phyloP scores from a whole-genome alignment of 768 basidiomycete species.

The Boletus reticuloceps region DNA sequence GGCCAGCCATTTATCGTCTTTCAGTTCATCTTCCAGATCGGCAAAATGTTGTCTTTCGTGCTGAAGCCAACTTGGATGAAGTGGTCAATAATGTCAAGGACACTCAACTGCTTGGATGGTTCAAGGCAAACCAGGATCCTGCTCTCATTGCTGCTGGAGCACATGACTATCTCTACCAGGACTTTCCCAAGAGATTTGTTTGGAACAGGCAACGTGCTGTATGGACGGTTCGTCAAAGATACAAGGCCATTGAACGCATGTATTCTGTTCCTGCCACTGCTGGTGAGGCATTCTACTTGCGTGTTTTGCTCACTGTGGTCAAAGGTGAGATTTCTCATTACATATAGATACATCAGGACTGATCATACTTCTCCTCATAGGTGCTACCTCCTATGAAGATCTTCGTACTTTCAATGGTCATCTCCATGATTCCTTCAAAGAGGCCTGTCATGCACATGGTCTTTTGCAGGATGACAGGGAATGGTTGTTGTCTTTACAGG shows the following conservation, averaged over 20 bases:
- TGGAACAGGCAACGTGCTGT: conserved; percentile 15
- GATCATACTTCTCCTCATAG: not conserved
- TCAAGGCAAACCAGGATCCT: not conserved
- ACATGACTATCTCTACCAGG: conserved; percentile 26
- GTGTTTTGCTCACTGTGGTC: conserved; percentile 37
- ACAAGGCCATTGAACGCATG: conserved; percentile 14
- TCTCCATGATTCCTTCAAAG: conserved; percentile 32
- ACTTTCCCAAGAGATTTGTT: conserved; percentile 17
- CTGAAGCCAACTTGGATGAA: not conserved
- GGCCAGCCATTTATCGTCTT: too few relatives aligned
- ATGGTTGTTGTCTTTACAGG: conserved; percentile 40
- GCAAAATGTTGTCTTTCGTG: not conserved
- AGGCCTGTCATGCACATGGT: conserved; percentile 40
- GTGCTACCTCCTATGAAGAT: conserved; percentile 5
- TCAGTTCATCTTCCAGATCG: too few relatives aligned
- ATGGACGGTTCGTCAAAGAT: conserved; percentile 31
- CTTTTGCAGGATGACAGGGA: conserved; percentile 49
- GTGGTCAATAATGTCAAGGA: not conserved
- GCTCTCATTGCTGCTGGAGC: not conserved
- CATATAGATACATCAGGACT: not conserved
- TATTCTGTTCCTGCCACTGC: conserved; percentile 14
- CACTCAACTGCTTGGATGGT: not conserved
- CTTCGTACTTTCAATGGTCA: conserved; percentile 4
- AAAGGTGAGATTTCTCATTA: not conserved
- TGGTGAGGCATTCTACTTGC: conserved; percentile 41